These are phyloP conservation scores for Rehmannia glutinosa DNA, from an alignment of 257 asterid species.

Conservation along the genomic window DNA sequence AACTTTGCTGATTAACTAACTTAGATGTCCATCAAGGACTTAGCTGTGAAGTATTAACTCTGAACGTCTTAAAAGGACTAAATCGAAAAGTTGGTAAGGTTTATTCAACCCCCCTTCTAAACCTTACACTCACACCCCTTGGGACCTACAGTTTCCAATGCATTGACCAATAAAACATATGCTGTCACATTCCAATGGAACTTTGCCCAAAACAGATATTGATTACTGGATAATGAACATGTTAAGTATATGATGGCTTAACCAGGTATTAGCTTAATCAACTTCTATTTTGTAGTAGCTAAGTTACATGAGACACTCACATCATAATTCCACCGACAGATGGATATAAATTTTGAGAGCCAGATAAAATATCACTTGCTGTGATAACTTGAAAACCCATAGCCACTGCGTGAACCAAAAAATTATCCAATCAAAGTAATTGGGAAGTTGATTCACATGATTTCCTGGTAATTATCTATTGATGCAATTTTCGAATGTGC, in stretches of 20 bases:
- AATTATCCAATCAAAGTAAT: constrained; percentile 19
- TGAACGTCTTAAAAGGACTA: too few relatives aligned
- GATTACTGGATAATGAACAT: not conserved
- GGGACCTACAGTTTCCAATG: too few relatives aligned
- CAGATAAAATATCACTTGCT: constrained; percentile 42
- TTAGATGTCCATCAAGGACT: too few relatives aligned
- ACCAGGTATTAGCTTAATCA: not conserved
- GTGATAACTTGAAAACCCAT: constrained; percentile 72
- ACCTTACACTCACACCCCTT: too few relatives aligned
- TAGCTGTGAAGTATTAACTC: too few relatives aligned
- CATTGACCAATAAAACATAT: not conserved
- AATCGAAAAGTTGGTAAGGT: too few relatives aligned
- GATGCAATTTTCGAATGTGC: not conserved
- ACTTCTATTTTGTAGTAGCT: too few relatives aligned
- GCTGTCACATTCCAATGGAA: not conserved
- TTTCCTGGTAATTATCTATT: not conserved
- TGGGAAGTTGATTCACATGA: not conserved
- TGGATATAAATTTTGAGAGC: constrained; percentile 38
- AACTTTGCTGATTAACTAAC: too few relatives aligned
- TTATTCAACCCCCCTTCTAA: too few relatives aligned
- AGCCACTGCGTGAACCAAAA: constrained; percentile 52
- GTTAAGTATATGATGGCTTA: constrained; percentile 6
- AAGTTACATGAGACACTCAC: constrained; percentile 40
- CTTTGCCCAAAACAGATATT: not conserved
- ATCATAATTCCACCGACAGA: constrained; percentile 86